Percentiles rank a stretch among this genome's conserved stretches.
These are phyloP conservation scores for Pyricularia sp. DNA, from an alignment of 2,329 filamentous ascomycete species.

Conservation along the genomic window DNA sequence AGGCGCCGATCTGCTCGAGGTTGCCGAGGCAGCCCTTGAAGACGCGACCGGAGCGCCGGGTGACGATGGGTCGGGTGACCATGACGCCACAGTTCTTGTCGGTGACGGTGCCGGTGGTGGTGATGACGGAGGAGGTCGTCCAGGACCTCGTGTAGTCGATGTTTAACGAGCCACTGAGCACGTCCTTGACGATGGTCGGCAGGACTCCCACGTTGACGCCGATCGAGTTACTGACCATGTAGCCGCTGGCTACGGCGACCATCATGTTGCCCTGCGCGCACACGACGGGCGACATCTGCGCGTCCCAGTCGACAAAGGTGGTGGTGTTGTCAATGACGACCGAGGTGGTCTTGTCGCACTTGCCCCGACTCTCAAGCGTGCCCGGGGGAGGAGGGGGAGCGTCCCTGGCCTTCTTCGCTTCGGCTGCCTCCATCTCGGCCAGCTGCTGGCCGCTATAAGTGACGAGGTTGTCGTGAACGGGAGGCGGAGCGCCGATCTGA, in stretches of 20 bases:
- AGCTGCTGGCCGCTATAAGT: not conserved
- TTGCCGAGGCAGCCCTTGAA: not conserved
- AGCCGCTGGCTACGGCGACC: not conserved
- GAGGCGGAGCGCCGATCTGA: no score
- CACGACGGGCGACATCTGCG: conserved; percentile 7
- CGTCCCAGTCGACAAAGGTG: conserved; percentile 6
- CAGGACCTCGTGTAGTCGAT: not conserved
- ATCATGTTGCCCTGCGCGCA: not conserved
- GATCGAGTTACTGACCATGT: not conserved
- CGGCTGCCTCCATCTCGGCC: not conserved
- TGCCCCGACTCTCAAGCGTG: not conserved
- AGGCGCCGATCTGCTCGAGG: not conserved
- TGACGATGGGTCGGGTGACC: not conserved
- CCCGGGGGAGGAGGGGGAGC: no score
- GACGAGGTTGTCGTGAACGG: not conserved
- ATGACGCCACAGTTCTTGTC: not conserved
- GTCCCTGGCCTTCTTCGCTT: not conserved
- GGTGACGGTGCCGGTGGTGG: not conserved
- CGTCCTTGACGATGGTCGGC: not conserved
- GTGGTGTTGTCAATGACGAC: not conserved
- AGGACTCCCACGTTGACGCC: not conserved
- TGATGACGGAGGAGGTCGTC: not conserved
- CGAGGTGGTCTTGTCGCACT: not conserved
- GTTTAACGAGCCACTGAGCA: not conserved
- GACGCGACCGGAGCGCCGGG: not conserved